These are phyloP conservation scores for Trichoderma atroviride DNA, from an alignment of 2,329 filamentous ascomycete species.

Conservation along the genomic window DNA sequence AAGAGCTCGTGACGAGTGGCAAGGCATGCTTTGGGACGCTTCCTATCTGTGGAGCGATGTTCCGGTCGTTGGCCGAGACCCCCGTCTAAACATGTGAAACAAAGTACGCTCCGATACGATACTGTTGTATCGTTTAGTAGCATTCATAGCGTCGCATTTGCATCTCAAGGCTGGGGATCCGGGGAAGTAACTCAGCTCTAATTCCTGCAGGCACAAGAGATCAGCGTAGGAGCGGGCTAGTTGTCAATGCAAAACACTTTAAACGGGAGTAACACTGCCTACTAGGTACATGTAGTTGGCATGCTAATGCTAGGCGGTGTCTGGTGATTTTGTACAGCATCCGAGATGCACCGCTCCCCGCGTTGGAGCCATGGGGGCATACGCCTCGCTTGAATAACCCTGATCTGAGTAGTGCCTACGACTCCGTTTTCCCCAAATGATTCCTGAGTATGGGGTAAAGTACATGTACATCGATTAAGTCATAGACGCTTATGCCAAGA, in stretches of 20 bases:
- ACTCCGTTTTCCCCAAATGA: not conserved
- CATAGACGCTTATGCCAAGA: conserved; percentile 17
- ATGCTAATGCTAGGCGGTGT: not conserved
- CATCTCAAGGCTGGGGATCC: not conserved
- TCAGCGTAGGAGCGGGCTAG: not conserved
- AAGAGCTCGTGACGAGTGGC: not conserved
- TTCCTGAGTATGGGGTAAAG: not conserved
- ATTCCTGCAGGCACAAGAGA: not conserved
- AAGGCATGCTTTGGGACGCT: not conserved
- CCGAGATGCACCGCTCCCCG: not conserved
- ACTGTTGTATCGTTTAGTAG: not conserved
- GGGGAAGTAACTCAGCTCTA: not conserved
- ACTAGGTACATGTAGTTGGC: not conserved
- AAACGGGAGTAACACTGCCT: not conserved
- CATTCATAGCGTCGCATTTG: conserved; percentile 11
- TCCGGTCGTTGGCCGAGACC: not conserved
- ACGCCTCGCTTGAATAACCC: not conserved
- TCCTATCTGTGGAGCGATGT: conserved; percentile 12
- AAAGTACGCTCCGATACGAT: not conserved
- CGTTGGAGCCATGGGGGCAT: not conserved
- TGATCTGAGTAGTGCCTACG: not conserved
- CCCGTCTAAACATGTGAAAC: not conserved
- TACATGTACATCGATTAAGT: not conserved
- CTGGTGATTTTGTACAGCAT: conserved; percentile 1
- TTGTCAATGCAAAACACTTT: conserved; percentile 8